Evolutionary conservation across 768 basidiomycete species (phyloP).

Genomic region (Pulveroboletus ravenelii): DNA sequence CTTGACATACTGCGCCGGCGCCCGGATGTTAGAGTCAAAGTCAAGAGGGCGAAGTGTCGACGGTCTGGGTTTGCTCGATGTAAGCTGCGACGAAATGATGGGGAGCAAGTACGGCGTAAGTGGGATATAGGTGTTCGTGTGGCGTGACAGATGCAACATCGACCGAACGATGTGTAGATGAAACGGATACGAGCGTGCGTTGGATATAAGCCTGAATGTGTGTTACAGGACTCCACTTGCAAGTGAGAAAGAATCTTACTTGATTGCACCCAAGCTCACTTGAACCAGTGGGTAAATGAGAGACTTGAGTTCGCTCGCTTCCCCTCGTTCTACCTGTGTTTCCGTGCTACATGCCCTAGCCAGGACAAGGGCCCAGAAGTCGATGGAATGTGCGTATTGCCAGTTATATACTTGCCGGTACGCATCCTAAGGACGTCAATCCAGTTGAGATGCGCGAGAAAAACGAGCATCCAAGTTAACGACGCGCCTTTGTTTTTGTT

Average conservation of each 20-base stretch:
- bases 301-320: conserved; percentile 77
- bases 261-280: conserved; percentile 87
- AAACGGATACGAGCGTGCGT: conserved; percentile 88
- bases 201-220: conserved; percentile 74
- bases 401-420: conserved; percentile 97
- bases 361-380: conserved; percentile 93
- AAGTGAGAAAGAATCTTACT: conserved; percentile 45
- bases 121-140: conserved; percentile 84
- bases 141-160: conserved; percentile 76
- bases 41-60: conserved; percentile 87
- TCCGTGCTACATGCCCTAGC: conserved; percentile 71
- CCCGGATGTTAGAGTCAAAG: conserved; percentile 80
- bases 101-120: conserved; percentile 84
- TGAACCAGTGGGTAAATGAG: conserved; percentile 95
- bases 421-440: conserved; percentile 56
- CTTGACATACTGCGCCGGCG: conserved; percentile 82
- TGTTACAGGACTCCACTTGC: background rate
- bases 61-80: conserved; percentile 68
- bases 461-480: background rate
- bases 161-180: conserved; percentile 91
- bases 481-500: conserved; percentile 68
- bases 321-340: conserved; percentile 44
- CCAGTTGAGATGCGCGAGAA: conserved; percentile 6
- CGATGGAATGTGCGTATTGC: conserved; percentile 94
- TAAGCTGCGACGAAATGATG: conserved; percentile 72